Conservation (phyloP, 805 yeast genomes). For the Wickerhamomyces canadensis region DNA sequence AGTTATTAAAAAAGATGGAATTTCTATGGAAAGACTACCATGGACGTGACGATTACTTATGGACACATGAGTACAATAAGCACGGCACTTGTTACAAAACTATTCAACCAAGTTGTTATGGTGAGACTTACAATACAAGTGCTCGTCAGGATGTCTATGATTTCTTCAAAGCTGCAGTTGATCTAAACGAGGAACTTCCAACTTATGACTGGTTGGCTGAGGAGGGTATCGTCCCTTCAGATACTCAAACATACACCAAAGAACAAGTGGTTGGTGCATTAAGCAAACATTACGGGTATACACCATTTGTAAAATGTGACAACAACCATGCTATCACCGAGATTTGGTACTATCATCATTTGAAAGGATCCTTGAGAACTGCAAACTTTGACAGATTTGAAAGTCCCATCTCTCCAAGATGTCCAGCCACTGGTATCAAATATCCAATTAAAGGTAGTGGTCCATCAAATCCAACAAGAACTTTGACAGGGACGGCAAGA, state of each 20-base stretch:
- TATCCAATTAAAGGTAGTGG: constrained; percentile 1
- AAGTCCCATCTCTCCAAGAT: not conserved
- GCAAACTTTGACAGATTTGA: constrained; percentile 1
- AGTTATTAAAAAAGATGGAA: constrained; percentile 47
- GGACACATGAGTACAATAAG: constrained; percentile 19
- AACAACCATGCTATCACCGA: constrained; percentile 9
- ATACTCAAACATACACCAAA: constrained; percentile 7
- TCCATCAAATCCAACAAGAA: too few relatives aligned
- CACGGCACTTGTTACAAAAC: constrained; percentile 19
- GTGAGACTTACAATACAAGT: constrained; percentile 3
- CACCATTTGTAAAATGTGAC: constrained; percentile 16
- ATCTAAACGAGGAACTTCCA: constrained; percentile 7
- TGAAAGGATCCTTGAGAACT: constrained; percentile 1
- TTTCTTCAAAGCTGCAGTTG: constrained; percentile 10
- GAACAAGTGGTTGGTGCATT: constrained; percentile 6
- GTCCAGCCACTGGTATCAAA: constrained; percentile 5
- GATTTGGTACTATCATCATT: constrained; percentile 15
- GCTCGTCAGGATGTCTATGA: constrained; percentile 10
- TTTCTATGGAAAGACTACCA: constrained; percentile 64
- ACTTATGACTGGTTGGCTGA: constrained; percentile 14
- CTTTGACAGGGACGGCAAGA: too few relatives aligned
- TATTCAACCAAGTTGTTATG: constrained; percentile 13
- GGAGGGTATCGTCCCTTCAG: constrained; percentile 13
- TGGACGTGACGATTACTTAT: constrained; percentile 45
- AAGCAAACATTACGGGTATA: constrained; percentile 5